phyloP scores from a whole-genome alignment of 192 early-diverging fungal species.

The Entomortierella parvispora region DNA sequence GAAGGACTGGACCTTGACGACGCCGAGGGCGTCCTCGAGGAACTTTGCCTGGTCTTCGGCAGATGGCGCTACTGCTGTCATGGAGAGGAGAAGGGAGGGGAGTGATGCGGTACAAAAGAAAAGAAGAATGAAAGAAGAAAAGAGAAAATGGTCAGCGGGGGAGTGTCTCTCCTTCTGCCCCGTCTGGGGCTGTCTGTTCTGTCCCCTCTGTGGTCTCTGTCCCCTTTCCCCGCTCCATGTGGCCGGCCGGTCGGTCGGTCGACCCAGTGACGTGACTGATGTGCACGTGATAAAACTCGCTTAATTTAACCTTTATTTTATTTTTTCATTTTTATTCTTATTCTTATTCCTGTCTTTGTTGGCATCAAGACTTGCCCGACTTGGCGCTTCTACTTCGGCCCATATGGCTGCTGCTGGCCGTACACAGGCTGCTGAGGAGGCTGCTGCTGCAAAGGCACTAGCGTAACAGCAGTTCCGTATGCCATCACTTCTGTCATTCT shows the following conservation, averaged over 20 bases:
- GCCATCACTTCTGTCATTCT: constrained; percentile 49
- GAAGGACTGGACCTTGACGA: constrained; percentile 94
- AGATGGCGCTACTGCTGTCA: constrained; percentile 55
- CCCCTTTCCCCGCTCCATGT: too few relatives aligned
- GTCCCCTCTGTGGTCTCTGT: too few relatives aligned
- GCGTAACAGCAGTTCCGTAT: constrained; percentile 37
- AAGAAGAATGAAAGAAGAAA: neutral
- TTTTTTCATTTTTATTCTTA: too few relatives aligned
- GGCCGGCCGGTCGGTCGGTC: too few relatives aligned
- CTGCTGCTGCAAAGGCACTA: constrained; percentile 39
- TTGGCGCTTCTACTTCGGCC: neutral
- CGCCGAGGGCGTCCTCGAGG: constrained; percentile 90
- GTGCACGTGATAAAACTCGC: too few relatives aligned
- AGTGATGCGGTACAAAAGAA: neutral
- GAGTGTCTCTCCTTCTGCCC: neutral
- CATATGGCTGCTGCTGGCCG: constrained; percentile 1
- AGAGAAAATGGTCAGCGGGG: neutral
- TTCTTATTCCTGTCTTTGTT: too few relatives aligned
- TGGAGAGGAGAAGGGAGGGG: constrained; percentile 7
- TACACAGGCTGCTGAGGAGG: constrained; percentile 8
- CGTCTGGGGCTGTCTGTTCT: neutral
- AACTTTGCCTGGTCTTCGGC: constrained; percentile 89
- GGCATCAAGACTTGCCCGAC: too few relatives aligned
- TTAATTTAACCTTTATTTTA: too few relatives aligned
- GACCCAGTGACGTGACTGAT: too few relatives aligned